Conservation (phyloP, 495 filamentous ascomycete genomes). For the Xylaria intraflava region DNA sequence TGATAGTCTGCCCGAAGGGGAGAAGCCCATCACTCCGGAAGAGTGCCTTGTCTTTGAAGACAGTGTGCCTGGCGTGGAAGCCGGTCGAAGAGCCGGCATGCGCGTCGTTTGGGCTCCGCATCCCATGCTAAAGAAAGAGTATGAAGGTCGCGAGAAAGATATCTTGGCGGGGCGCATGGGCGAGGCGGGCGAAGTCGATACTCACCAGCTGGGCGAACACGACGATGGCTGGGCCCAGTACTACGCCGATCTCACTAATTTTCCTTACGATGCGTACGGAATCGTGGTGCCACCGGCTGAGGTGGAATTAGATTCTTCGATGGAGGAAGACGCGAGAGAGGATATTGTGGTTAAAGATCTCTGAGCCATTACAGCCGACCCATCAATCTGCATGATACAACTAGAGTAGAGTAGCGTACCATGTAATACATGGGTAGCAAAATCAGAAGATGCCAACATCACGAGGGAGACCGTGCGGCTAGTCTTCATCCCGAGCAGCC, state of each 20-base stretch:
- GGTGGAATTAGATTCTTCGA: slow-evolving; percentile 31
- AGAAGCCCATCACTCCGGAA: slow-evolving; percentile 64
- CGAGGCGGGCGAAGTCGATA: slow-evolving; percentile 47
- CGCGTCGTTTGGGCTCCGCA: slow-evolving; percentile 91
- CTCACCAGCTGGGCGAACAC: slow-evolving; percentile 49
- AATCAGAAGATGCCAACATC: no score
- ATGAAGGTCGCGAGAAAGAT: slow-evolving; percentile 65
- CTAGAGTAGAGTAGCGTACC: background rate
- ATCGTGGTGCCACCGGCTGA: slow-evolving; percentile 42
- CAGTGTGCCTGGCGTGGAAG: slow-evolving; percentile 84
- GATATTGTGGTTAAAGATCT: slow-evolving; percentile 16
- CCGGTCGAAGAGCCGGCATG: slow-evolving; percentile 89
- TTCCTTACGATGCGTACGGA: slow-evolving; percentile 68
- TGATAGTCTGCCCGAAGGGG: slow-evolving; percentile 52
- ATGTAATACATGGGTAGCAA: background rate
- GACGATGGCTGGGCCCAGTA: slow-evolving; percentile 71
- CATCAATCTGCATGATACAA: background rate
- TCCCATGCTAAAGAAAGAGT: slow-evolving; percentile 67
- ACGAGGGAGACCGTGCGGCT: no score
- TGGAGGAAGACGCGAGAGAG: slow-evolving; percentile 23
- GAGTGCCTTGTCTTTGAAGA: slow-evolving; percentile 98
- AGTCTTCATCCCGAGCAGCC: no score
- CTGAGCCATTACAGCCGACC: background rate
- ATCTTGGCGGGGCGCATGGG: slow-evolving; percentile 80
- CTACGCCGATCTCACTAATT: slow-evolving; percentile 54